Conservation (phyloP, 129 eudicot genomes). For the Arctium minus region DNA sequence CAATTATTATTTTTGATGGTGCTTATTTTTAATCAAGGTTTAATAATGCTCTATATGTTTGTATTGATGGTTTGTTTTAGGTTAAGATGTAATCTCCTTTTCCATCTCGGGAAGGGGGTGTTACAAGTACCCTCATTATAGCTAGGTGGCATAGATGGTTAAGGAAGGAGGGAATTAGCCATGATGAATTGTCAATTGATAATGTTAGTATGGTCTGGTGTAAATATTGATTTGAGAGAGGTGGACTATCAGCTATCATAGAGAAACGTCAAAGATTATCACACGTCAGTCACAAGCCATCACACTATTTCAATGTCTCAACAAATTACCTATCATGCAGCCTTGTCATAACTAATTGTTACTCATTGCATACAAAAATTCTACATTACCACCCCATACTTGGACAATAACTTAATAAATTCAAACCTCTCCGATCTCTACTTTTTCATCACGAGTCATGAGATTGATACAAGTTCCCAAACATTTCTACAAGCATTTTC, state of each 20-base stretch:
- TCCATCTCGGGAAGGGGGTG: no score
- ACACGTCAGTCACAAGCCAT: neutral
- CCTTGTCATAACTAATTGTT: neutral
- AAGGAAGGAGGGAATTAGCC: neutral
- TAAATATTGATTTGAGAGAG: neutral
- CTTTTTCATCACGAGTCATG: neutral
- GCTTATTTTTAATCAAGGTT: no score
- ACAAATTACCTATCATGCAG: conserved; percentile 11
- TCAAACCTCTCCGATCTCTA: neutral
- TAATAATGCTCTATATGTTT: no score
- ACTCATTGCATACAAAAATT: neutral
- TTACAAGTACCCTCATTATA: neutral
- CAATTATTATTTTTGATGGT: no score
- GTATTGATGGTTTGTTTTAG: no score
- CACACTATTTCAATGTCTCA: conserved; percentile 22
- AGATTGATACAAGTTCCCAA: neutral
- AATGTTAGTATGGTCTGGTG: neutral
- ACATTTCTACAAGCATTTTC: neutral
- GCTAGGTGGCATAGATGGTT: neutral
- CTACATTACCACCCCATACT: neutral
- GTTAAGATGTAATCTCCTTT: no score
- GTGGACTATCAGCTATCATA: neutral
- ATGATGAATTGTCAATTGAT: neutral
- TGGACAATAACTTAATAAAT: neutral
- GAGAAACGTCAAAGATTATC: neutral